Base-by-base conservation (phyloP, 345 rosid species). In the Gossypium anomalum region DNA sequence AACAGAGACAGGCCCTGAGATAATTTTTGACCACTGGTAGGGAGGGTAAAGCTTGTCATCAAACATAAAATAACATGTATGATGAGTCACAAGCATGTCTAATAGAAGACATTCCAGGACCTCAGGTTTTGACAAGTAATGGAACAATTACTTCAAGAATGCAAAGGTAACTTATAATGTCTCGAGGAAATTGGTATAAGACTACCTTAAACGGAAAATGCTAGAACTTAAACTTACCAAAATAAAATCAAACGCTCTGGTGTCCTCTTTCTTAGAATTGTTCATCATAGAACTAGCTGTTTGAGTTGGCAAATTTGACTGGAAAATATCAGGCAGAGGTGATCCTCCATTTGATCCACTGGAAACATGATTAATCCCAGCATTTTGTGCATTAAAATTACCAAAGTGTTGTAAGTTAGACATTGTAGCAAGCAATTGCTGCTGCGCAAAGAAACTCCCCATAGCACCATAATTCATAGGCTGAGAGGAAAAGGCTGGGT, bases 211-310 rank as follows among this genome's bases (percentile, higher is more conserved):
- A 51, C 17, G 52, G 9, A 20, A 69, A 9, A 51, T 27, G 23
- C 60, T 17, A 27, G 10, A 69, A 49, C 23, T 27, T 69, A 64
- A 74, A 87, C 98, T 88, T 86, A 94, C 98, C 1, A 95, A 89
- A 78, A 94, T 92, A 86, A 94, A 94, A 80, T 94, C 98, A 70
- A 94, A 94, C 70, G 98, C 98, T 78, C 83, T 87, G 16, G 92
- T 92, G 1, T 94, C 98, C 84, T 92, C 97, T 86, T 66, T 66
- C 56, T 89, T 89, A 8, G 87, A 80, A 75, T 68, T 82, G 83
- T 82, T 92, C 89, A 87, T 80, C 41, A 81, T 70, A 63, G 93
- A 82, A 74, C 70, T 84, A 65, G 97, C 88, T 78, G 78, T 52
- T 80, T 87, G 98, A 82, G 83, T 79, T 14, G 81, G 86, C 62